Evolutionary conservation across 2,329 filamentous ascomycete species (phyloP).

Genomic region (Aspergillus tanneri): DNA sequence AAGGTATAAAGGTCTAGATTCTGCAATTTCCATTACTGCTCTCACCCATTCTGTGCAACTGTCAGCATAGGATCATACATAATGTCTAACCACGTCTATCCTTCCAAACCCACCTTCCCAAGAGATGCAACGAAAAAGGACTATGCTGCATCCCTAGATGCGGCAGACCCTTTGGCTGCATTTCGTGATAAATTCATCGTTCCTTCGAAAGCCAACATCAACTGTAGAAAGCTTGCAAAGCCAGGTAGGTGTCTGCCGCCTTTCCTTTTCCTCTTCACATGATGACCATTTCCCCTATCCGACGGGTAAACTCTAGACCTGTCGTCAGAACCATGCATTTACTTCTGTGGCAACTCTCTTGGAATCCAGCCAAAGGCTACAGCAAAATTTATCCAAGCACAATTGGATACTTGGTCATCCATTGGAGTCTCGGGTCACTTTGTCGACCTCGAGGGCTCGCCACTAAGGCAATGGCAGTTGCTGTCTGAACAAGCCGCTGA

Average conservation of each 20-base stretch:
- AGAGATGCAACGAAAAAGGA: slow-evolving; percentile 32
- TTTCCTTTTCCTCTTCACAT: neutral
- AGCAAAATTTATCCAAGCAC: slow-evolving; percentile 63
- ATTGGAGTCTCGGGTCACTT: slow-evolving; percentile 85
- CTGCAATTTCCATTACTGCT: neutral
- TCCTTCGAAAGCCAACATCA: slow-evolving; percentile 70
- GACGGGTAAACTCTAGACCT: slow-evolving; percentile 28
- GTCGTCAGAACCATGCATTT: slow-evolving; percentile 53
- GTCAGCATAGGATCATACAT: neutral
- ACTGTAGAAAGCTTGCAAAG: slow-evolving; percentile 58
- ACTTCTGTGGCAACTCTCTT: slow-evolving; percentile 86
- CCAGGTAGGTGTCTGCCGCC: slow-evolving; percentile 25
- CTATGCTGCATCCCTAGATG: slow-evolving; percentile 55
- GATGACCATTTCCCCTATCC: slow-evolving; percentile 5
- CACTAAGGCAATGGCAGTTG: slow-evolving; percentile 70
- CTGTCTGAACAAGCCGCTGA: slow-evolving; percentile 71
- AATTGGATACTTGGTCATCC: slow-evolving; percentile 78
- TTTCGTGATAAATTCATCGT: slow-evolving; percentile 73
- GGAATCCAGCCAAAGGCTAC: slow-evolving; percentile 75
- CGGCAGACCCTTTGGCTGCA: slow-evolving; percentile 57
- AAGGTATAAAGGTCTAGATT: neutral
- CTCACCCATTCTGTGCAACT: neutral
- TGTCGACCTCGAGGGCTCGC: slow-evolving; percentile 63
- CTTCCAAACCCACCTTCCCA: slow-evolving; percentile 31
- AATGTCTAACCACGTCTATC: slow-evolving; percentile 1